Evolutionary conservation across 179 eudicot genomes (phyloP).

Genomic region (Heliamphora pulchella): DNA sequence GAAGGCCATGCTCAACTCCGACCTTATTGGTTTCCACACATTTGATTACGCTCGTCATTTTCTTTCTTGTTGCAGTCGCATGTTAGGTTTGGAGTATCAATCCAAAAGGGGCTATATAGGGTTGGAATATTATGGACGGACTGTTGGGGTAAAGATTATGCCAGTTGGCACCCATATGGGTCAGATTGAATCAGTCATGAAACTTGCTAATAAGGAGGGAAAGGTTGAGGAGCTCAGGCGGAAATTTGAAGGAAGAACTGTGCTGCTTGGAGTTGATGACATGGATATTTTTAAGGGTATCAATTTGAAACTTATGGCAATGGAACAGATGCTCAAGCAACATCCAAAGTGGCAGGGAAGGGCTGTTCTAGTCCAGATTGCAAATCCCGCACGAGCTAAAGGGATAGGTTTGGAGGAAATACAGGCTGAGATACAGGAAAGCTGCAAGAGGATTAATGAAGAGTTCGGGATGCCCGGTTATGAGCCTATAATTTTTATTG

Average conservation of each 20-base stretch:
- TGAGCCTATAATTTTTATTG: slow-evolving; percentile 51
- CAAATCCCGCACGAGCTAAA: slow-evolving; percentile 50
- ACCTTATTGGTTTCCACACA: slow-evolving; percentile 81
- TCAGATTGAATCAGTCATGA: slow-evolving; percentile 55
- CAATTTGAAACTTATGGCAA: slow-evolving; percentile 65
- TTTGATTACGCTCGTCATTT: slow-evolving; percentile 88
- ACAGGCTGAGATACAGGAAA: slow-evolving; percentile 55
- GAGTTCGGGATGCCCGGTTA: slow-evolving; percentile 59
- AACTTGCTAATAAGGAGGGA: slow-evolving; percentile 50
- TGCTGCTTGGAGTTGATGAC: slow-evolving; percentile 73
- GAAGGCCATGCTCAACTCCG: slow-evolving; percentile 67
- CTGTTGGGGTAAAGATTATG: slow-evolving; percentile 80
- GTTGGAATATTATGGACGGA: slow-evolving; percentile 75
- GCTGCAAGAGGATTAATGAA: slow-evolving; percentile 50
- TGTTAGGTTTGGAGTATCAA: slow-evolving; percentile 80
- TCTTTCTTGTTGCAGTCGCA: slow-evolving; percentile 71
- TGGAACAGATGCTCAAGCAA: slow-evolving; percentile 71
- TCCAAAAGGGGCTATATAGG: slow-evolving; percentile 82
- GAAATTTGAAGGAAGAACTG: slow-evolving; percentile 60
- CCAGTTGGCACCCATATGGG: slow-evolving; percentile 85
- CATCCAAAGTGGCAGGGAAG: slow-evolving; percentile 60
- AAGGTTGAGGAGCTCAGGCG: slow-evolving; percentile 44
- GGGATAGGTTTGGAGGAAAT: slow-evolving; percentile 43
- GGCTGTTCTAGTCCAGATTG: slow-evolving; percentile 74
- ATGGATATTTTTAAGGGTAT: slow-evolving; percentile 80